phyloP scores from a whole-genome alignment of 148 eudicot species.

The Cornus controversa region DNA sequence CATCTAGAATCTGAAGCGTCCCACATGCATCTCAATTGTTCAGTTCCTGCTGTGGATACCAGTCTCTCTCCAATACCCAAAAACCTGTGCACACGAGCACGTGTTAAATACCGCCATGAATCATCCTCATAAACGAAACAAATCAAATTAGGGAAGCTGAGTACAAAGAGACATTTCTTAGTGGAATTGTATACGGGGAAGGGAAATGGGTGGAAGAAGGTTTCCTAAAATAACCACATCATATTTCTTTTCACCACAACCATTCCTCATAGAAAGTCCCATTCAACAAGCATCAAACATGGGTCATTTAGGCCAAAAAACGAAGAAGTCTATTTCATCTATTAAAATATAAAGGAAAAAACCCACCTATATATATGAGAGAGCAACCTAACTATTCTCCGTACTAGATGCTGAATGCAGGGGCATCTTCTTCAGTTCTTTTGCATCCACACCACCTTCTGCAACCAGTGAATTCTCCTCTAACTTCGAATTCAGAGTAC shows the following conservation, averaged over 20 bases:
- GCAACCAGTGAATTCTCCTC: slow-evolving; percentile 39
- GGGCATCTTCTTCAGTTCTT: slow-evolving; percentile 44
- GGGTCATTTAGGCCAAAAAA: too few species aligned
- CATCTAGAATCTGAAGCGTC: neutral
- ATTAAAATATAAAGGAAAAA: too few species aligned
- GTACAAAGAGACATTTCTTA: neutral
- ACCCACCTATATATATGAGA: slow-evolving; percentile 34
- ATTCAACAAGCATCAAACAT: too few species aligned
- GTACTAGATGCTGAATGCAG: slow-evolving; percentile 39
- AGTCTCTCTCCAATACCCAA: neutral
- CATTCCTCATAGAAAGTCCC: too few species aligned
- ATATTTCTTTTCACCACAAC: too few species aligned
- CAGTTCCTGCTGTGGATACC: neutral
- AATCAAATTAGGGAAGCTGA: too few species aligned
- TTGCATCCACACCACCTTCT: slow-evolving; percentile 54
- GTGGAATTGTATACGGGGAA: too few species aligned
- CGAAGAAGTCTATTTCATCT: neutral
- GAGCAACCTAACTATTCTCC: slow-evolving; percentile 32
- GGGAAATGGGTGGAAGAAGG: neutral
- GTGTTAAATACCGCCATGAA: neutral
- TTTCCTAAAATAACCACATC: too few species aligned
- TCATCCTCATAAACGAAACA: neutral
- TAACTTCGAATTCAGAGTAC: slow-evolving; percentile 44
- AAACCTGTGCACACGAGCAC: neutral
- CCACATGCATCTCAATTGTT: neutral